phyloP scores from a whole-genome alignment of 108 stramenopile genomes.

The Stephanodiscus minutulus region DNA sequence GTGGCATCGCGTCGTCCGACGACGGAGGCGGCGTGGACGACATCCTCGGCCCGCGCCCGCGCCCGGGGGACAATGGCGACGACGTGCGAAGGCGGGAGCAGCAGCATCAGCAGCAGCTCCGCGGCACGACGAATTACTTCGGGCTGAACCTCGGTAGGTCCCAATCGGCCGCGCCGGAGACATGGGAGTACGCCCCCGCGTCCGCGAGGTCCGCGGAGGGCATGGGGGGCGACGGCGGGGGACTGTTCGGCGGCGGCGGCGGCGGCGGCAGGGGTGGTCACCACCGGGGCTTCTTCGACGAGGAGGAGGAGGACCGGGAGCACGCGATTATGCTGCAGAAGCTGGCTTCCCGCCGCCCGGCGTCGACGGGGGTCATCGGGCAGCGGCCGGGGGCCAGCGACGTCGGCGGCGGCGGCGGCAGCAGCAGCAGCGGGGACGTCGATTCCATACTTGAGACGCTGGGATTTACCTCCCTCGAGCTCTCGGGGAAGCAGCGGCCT shows the following conservation, averaged over 20 bases:
- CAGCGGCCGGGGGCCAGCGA: background rate
- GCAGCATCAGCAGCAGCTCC: background rate
- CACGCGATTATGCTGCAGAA: constrained; percentile 21
- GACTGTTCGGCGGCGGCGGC: background rate
- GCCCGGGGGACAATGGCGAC: background rate
- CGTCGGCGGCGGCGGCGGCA: constrained; percentile 24
- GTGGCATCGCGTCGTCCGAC: too few species aligned
- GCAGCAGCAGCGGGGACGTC: constrained; percentile 27
- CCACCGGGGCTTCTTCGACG: constrained; percentile 26
- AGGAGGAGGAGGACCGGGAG: constrained; percentile 40
- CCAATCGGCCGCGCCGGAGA: constrained; percentile 55
- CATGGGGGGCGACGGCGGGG: background rate
- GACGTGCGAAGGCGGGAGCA: too few species aligned
- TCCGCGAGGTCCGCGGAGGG: constrained; percentile 39
- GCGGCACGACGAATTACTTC: constrained; percentile 30
- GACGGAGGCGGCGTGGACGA: background rate
- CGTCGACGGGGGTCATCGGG: constrained; percentile 70
- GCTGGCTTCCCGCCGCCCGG: constrained; percentile 48
- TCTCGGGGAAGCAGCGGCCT: constrained; percentile 4
- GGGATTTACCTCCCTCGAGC: constrained; percentile 37
- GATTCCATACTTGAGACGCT: constrained; percentile 53
- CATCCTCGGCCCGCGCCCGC: background rate
- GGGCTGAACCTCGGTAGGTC: constrained; percentile 59
- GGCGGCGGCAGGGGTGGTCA: constrained; percentile 26
- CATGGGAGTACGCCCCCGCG: constrained; percentile 43